phyloP scores from a whole-genome alignment of 306 rosid species.

The Ceratonia siliqua region DNA sequence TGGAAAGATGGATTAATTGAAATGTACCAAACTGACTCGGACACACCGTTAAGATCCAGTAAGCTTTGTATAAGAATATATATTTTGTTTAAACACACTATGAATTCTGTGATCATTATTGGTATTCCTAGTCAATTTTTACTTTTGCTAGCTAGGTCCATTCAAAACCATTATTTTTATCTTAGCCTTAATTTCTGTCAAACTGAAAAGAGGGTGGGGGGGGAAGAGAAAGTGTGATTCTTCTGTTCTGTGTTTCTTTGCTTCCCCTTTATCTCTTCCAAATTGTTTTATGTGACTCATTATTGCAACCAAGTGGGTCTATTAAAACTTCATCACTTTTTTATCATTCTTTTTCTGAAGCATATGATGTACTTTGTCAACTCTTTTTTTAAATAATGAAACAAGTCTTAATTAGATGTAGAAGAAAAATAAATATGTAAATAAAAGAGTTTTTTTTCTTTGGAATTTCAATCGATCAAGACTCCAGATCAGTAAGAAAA shows the following conservation, averaged over 20 bases:
- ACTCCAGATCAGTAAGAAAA: too few relatives aligned
- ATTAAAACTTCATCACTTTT: conserved; percentile 23
- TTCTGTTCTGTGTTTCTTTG: conserved; percentile 19
- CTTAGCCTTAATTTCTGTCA: not conserved
- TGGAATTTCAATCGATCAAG: not conserved
- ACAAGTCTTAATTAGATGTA: not conserved
- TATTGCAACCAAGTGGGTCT: conserved; percentile 30
- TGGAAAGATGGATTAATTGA: too few relatives aligned
- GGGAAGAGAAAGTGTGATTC: conserved; percentile 19
- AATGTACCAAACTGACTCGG: too few relatives aligned
- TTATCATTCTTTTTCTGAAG: conserved; percentile 1
- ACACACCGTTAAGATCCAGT: too few relatives aligned
- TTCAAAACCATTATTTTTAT: too few relatives aligned
- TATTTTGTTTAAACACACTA: too few relatives aligned
- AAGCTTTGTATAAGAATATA: too few relatives aligned
- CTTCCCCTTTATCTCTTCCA: conserved; percentile 32
- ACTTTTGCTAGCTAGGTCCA: too few relatives aligned
- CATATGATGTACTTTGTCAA: conserved; percentile 12
- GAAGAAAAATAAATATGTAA: not conserved
- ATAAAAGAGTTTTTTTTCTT: not conserved
- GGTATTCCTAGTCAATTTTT: too few relatives aligned
- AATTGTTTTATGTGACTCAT: conserved; percentile 26
- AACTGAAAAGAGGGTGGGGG: not conserved
- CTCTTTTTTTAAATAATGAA: not conserved
- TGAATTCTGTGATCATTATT: too few relatives aligned